phyloP scores from a whole-genome alignment of 2,329 filamentous ascomycete genomes.

The Albifimbria verrucaria region DNA sequence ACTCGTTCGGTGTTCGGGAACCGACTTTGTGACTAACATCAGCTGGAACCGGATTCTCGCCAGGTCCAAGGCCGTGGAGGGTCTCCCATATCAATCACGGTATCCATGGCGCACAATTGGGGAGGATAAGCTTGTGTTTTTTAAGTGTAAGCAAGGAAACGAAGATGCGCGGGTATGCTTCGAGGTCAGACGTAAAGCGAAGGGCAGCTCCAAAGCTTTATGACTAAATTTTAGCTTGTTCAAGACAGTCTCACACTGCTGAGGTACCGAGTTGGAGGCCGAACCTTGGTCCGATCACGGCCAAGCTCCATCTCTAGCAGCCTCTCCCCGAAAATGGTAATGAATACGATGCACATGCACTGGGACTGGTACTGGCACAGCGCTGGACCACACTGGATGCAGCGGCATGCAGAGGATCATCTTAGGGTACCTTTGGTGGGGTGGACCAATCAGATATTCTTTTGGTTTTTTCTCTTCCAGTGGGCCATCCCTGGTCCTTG shows the following conservation, averaged over 20 bases:
- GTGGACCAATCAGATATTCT: not conserved
- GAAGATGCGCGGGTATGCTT: too few relatives aligned
- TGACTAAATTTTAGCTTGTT: not conserved
- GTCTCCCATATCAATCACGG: constrained; percentile 85
- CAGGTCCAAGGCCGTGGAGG: constrained; percentile 81
- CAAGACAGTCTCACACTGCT: not conserved
- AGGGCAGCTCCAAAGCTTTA: too few relatives aligned
- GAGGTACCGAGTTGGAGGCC: not conserved
- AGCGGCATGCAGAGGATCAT: too few relatives aligned
- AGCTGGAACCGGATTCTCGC: constrained; percentile 90
- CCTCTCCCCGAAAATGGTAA: not conserved
- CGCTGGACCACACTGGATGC: too few relatives aligned
- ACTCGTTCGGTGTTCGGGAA: not conserved
- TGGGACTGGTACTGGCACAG: too few relatives aligned
- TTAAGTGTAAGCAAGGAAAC: too few relatives aligned
- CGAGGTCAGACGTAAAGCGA: too few relatives aligned
- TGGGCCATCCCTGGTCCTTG: not conserved
- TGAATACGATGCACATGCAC: too few relatives aligned
- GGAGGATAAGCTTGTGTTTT: too few relatives aligned
- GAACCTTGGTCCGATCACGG: not conserved
- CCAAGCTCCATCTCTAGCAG: not conserved
- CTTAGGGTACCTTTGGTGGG: too few relatives aligned
- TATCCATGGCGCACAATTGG: constrained; percentile 66
- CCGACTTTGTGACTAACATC: constrained; percentile 58
- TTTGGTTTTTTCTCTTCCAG: not conserved